Conservation (phyloP, 108 stramenopile species). For the Asterionellopsis glacialis region DNA sequence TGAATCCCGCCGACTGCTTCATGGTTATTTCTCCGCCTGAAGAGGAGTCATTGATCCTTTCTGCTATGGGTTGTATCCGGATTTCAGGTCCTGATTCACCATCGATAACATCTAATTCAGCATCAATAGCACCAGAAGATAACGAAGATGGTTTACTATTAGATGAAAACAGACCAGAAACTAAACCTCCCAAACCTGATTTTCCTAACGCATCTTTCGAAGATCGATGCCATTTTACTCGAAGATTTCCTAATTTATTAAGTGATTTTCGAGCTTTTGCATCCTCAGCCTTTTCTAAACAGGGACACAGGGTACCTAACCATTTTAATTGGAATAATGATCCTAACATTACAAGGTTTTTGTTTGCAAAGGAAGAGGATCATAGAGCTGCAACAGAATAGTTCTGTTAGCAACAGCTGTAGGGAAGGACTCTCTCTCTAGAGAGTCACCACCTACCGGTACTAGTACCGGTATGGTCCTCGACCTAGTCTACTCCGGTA, state of each 20-base stretch:
- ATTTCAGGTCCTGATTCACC: slow-evolving; percentile 42
- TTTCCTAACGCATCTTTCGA: not conserved
- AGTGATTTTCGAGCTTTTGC: slow-evolving; percentile 45
- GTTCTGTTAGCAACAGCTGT: too few species aligned
- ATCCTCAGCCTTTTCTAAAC: slow-evolving; percentile 66
- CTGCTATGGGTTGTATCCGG: slow-evolving; percentile 28
- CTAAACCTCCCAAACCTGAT: slow-evolving; percentile 21
- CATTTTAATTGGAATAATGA: slow-evolving; percentile 30
- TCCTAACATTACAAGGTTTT: slow-evolving; percentile 6
- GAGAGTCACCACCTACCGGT: too few species aligned
- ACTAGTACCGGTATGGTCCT: too few species aligned
- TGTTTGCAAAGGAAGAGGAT: too few species aligned
- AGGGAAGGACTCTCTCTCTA: too few species aligned
- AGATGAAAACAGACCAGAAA: slow-evolving; percentile 42
- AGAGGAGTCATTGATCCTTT: not conserved
- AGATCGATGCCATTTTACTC: slow-evolving; percentile 44
- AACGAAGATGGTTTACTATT: slow-evolving; percentile 3
- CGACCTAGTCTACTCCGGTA: too few species aligned
- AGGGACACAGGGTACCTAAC: slow-evolving; percentile 54
- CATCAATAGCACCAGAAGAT: not conserved
- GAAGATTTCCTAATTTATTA: slow-evolving; percentile 34
- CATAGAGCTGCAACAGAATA: too few species aligned
- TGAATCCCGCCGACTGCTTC: slow-evolving; percentile 22
- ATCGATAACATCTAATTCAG: slow-evolving; percentile 30
- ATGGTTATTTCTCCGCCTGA: slow-evolving; percentile 9